These are phyloP conservation scores for Boechera stricta DNA, from an alignment of 345 rosid species.

Conservation along the genomic window DNA sequence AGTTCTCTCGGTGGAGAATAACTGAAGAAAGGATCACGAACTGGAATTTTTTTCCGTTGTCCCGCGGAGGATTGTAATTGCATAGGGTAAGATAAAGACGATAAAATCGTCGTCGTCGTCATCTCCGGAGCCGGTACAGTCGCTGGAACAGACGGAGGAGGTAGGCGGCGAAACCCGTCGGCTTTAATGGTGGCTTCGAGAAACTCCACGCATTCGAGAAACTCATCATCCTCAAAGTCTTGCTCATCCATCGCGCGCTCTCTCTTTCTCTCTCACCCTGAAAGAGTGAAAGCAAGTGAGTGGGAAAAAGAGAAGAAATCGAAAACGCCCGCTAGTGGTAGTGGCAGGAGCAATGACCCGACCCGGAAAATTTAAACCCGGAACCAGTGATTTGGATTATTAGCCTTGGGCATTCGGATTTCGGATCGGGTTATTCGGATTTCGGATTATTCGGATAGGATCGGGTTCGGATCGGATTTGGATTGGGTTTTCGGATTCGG, in stretches of 20 bases:
- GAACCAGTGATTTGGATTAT: background rate
- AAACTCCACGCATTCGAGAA: slow-evolving; percentile 38
- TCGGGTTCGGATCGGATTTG: too few species aligned
- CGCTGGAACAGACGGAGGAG: slow-evolving; percentile 18
- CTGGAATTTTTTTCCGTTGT: background rate
- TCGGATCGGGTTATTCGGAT: too few species aligned
- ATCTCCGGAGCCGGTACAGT: slow-evolving; percentile 22
- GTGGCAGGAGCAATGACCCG: slow-evolving; percentile 14
- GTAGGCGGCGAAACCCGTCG: slow-evolving; percentile 40
- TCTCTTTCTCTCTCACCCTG: background rate
- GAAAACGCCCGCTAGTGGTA: slow-evolving; percentile 4
- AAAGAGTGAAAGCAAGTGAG: background rate
- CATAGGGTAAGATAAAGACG: slow-evolving; percentile 11
- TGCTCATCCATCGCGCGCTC: slow-evolving; percentile 37
- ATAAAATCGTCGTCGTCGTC: slow-evolving; percentile 31
- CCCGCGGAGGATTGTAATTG: slow-evolving; percentile 26
- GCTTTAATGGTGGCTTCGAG: slow-evolving; percentile 51
- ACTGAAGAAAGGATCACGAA: slow-evolving; percentile 37
- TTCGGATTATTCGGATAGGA: too few species aligned
- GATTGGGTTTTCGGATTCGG: too few species aligned
- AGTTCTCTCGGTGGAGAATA: slow-evolving; percentile 85
- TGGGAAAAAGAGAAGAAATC: background rate
- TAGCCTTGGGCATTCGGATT: too few species aligned
- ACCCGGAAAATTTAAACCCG: slow-evolving; percentile 28
- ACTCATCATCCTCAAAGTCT: slow-evolving; percentile 29